Conservation (phyloP, 225 moss, liverwort and hornwort species). For the Pleurozium schreberi region DNA sequence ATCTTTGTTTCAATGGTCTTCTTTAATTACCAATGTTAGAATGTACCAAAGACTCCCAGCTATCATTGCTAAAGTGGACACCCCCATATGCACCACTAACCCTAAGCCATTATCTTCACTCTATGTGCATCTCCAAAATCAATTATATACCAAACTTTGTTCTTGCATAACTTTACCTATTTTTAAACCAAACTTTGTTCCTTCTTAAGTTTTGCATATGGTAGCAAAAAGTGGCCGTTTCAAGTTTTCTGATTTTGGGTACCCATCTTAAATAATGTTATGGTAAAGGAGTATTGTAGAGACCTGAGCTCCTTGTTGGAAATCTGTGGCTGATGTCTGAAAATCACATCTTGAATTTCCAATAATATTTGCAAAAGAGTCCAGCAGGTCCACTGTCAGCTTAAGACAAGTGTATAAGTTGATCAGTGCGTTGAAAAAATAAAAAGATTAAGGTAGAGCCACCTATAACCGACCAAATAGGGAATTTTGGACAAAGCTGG, state of each 20-base stretch:
- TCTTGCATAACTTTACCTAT: no score
- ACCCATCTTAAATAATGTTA: not conserved
- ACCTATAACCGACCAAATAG: no score
- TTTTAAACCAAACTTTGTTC: not conserved
- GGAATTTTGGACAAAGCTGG: no score
- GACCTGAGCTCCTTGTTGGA: slow-evolving; percentile 5
- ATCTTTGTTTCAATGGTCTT: not conserved
- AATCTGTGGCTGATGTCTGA: slow-evolving; percentile 5
- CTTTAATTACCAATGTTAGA: not conserved
- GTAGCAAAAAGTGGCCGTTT: no score
- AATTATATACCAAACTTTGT: not conserved
- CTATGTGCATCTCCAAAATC: not conserved
- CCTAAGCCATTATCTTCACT: not conserved
- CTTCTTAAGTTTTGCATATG: not conserved
- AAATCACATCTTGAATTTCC: not conserved
- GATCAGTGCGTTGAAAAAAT: not conserved
- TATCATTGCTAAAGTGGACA: not conserved
- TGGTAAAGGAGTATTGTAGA: not conserved
- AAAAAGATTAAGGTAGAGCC: no score
- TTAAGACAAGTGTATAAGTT: not conserved
- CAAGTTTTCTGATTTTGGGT: no score
- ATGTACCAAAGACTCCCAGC: not conserved
- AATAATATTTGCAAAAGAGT: not conserved
- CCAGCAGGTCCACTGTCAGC: slow-evolving; percentile 2
- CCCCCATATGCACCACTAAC: rapidly evolving